Conservation (phyloP, 139 green algal genomes). For the Chlamydomonas schloesseri region DNA sequence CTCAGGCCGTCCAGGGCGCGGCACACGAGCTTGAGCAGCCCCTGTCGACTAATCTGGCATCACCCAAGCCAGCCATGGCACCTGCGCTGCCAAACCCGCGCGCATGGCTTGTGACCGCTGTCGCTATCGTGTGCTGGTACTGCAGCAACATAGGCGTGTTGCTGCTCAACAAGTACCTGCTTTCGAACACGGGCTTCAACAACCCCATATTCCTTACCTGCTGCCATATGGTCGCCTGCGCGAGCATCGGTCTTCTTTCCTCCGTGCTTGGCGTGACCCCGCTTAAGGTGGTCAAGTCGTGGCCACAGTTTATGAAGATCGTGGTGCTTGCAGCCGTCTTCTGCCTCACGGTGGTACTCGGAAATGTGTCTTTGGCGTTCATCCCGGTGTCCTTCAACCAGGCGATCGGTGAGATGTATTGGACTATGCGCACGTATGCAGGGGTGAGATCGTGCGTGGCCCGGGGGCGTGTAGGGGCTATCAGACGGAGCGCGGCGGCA, state of each 20-base stretch:
- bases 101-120: neutral
- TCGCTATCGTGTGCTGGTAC: constrained; percentile 75
- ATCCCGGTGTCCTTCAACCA: constrained; percentile 92
- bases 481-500: no score
- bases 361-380: constrained; percentile 89
- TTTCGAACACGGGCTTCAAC: constrained; percentile 84
- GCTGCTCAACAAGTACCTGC: constrained; percentile 96
- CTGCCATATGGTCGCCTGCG: constrained; percentile 93
- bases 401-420: constrained; percentile 69
- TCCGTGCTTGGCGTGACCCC: constrained; percentile 66
- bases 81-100: no score
- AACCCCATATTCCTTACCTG: constrained; percentile 89
- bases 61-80: no score
- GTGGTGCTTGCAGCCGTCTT: constrained; percentile 86
- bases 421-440: neutral
- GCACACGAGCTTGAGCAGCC: no score
- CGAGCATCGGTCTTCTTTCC: constrained; percentile 69
- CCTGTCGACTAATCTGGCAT: no score
- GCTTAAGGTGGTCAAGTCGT: constrained; percentile 74
- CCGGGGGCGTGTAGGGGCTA: no score
- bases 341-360: constrained; percentile 89
- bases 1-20: no score
- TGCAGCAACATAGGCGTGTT: constrained; percentile 92
- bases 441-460: neutral
- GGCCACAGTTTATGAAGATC: constrained; percentile 81